These are phyloP conservation scores for Mortierella sp. DNA, from an alignment of 371 early-diverging fungal species.

Conservation along the genomic window DNA sequence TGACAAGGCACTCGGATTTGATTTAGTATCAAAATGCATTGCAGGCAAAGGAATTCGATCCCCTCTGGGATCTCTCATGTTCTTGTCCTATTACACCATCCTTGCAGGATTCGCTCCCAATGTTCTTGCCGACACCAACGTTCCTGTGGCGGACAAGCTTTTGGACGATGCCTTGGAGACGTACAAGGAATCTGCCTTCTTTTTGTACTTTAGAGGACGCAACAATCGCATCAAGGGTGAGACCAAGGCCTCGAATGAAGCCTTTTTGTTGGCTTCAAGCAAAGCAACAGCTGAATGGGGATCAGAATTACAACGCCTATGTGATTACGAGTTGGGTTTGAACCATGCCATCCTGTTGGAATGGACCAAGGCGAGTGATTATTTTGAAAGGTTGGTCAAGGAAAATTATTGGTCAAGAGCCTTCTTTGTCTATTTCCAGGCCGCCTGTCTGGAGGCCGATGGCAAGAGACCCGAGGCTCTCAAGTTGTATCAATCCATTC, in stretches of 20 bases:
- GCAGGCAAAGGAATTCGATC: constrained; percentile 67
- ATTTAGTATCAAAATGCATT: constrained; percentile 62
- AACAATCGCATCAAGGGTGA: constrained; percentile 62
- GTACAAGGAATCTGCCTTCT: constrained; percentile 70
- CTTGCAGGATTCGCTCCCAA: constrained; percentile 60
- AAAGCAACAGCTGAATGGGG: constrained; percentile 64
- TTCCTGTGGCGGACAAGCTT: constrained; percentile 64
- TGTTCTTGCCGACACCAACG: constrained; percentile 38
- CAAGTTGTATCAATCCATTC: constrained; percentile 60
- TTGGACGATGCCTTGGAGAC: constrained; percentile 62
- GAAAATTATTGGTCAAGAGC: constrained; percentile 72
- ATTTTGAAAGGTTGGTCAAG: constrained; percentile 60
- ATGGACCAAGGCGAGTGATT: constrained; percentile 60
- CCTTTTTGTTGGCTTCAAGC: constrained; percentile 63
- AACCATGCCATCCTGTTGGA: constrained; percentile 64
- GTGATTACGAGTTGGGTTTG: constrained; percentile 70
- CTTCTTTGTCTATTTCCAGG: constrained; percentile 68
- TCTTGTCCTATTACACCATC: constrained; percentile 60
- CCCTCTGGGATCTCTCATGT: constrained; percentile 67
- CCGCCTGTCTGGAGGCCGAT: constrained; percentile 63
- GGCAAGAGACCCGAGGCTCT: constrained; percentile 64
- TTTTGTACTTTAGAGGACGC: constrained; percentile 67
- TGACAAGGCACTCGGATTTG: constrained; percentile 68
- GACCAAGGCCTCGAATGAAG: constrained; percentile 62
- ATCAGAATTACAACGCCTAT: constrained; percentile 63